These are phyloP conservation scores for Colletotrichum sp. DNA, from an alignment of 2,329 filamentous ascomycete species.

Conservation along the genomic window DNA sequence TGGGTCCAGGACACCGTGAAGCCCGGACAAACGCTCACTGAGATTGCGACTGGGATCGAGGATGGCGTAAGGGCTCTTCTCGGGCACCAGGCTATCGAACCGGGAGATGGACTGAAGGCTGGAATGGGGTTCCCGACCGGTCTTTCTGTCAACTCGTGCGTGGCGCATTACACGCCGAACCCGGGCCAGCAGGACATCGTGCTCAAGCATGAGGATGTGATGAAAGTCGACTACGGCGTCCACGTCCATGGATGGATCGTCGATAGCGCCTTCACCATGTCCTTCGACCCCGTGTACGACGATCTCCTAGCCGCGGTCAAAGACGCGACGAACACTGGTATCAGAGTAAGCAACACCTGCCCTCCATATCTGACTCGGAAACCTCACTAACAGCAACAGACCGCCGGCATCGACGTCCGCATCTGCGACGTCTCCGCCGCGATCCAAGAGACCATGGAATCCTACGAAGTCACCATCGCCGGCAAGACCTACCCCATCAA, in stretches of 20 bases:
- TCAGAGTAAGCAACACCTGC: slow-evolving; percentile 51
- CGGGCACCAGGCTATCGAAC: slow-evolving; percentile 76
- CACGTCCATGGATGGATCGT: slow-evolving; percentile 83
- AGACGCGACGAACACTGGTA: slow-evolving; percentile 83
- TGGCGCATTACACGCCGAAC: slow-evolving; percentile 88
- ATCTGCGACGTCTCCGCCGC: slow-evolving; percentile 83
- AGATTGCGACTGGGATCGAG: slow-evolving; percentile 89
- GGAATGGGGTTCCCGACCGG: slow-evolving; percentile 90
- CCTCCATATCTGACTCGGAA: fast-evolving
- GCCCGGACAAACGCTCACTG: slow-evolving; percentile 79
- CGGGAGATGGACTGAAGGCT: slow-evolving; percentile 78
- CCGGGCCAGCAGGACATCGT: slow-evolving; percentile 78
- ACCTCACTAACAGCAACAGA: neutral
- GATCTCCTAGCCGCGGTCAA: slow-evolving; percentile 75
- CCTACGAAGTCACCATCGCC: slow-evolving; percentile 85
- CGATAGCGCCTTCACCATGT: slow-evolving; percentile 81
- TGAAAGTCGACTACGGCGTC: slow-evolving; percentile 85
- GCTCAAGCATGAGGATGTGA: slow-evolving; percentile 74
- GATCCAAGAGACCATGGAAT: slow-evolving; percentile 93
- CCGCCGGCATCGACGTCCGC: slow-evolving; percentile 86
- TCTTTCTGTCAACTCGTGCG: slow-evolving; percentile 83
- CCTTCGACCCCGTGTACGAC: slow-evolving; percentile 78
- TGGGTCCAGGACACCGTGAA: slow-evolving; percentile 83
- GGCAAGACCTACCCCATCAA: slow-evolving; percentile 82
- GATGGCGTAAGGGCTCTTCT: slow-evolving; percentile 79